Base-by-base conservation (phyloP, 768 basidiomycete species). In the Imleria badia region DNA sequence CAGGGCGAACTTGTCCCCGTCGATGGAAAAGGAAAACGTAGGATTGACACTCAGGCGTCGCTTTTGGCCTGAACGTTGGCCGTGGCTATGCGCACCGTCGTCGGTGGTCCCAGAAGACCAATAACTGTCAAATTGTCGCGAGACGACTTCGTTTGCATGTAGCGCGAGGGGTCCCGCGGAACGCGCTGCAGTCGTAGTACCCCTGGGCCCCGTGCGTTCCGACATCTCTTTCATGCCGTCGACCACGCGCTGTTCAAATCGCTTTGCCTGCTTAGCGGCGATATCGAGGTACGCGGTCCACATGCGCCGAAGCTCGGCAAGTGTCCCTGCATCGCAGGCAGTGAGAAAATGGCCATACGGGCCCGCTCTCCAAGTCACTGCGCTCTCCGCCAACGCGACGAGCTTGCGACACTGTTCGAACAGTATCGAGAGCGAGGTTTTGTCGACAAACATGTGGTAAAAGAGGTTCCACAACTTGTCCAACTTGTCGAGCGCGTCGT, bases 1-100 rank as follows among this genome's bases (percentile, higher is more conserved):
- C 1, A 66, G 60, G 0, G 69, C 26, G 20, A 66, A 68, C 43
- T 52, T 60, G 29, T 67, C 61, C 1, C 67, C 63, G 1, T 65
- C 52, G n/a, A 61, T 40, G 13, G 71, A 72, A 36, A 60, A 71
- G 0, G 55, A 57, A 42, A 71, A 71, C 1, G 61, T 72, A 9
- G 69, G 69, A 31, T 72, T 71, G 43, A 59, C 54, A 0, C 13
- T n/a, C 20, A 59, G 6, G 20, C 22, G 38, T 38, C 17, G 52
- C 31, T 47, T 51, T 17, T 36, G 26, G 1, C 38, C 43, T 10
- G n/a, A n/a, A n/a, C n/a, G n/a, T n/a, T n/a, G n/a, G n/a, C n/a
- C n/a, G n/a, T 15, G 53, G 15, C 20, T 31, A 22, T 35, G 52
- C 11, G 23, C 3, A 14, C 40, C 35, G 17, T 53, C 52, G 22